Conservation (phyloP, 331 rosid genomes). For the Dryas integrifolia region DNA sequence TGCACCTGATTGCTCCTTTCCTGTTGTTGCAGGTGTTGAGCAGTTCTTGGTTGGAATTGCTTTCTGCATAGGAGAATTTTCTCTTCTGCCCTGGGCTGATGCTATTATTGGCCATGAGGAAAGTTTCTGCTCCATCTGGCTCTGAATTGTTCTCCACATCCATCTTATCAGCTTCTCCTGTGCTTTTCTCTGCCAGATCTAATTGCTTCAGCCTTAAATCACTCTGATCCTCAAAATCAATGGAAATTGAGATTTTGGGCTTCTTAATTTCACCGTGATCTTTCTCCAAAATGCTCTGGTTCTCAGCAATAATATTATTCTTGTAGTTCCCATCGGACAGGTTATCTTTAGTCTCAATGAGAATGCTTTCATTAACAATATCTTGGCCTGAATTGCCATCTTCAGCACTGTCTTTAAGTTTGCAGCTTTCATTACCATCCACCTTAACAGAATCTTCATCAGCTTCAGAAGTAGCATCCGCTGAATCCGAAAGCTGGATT, state of each 20-base stretch:
- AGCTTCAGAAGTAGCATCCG: background rate
- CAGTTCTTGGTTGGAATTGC: conserved; percentile 25
- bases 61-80: conserved; percentile 2
- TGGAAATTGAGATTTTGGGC: conserved; percentile 14
- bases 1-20: conserved; percentile 33
- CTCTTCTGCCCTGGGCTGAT: conserved; percentile 18
- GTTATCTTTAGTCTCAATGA: conserved; percentile 12
- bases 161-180: background rate
- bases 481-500: background rate
- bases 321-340: conserved; percentile 26
- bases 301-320: background rate
- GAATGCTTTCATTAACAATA: conserved; percentile 14
- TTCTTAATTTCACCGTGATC: conserved; percentile 24
- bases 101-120: background rate
- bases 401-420: conserved; percentile 29
- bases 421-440: background rate
- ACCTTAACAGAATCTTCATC: conserved; percentile 1
- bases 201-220: conserved; percentile 8
- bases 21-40: conserved; percentile 26
- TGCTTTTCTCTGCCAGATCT: background rate
- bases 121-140: conserved; percentile 4
- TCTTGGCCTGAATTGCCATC: conserved; percentile 19
- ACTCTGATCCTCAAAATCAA: conserved; percentile 27
- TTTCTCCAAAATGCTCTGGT: conserved; percentile 20
- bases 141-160: conserved; percentile 15